phyloP scores from a whole-genome alignment of 352 stramenopile species.

The Phytophthora quininea region DNA sequence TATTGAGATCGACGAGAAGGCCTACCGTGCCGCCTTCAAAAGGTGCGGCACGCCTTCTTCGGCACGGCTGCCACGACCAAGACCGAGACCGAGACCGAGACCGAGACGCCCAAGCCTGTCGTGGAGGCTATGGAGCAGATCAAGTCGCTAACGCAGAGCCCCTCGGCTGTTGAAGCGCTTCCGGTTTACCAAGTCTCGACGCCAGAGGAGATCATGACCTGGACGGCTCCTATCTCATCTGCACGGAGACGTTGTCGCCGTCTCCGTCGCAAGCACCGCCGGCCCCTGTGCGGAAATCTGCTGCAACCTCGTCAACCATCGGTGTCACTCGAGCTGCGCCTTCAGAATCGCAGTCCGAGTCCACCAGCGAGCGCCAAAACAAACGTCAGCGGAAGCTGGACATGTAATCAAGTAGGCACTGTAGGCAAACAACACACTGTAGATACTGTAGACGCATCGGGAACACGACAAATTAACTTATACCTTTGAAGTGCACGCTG shows the following conservation, averaged over 20 bases:
- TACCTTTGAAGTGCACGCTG: slow-evolving; percentile 11
- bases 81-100: slow-evolving; percentile 20
- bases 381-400: slow-evolving; percentile 38
- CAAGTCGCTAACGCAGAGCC: slow-evolving; percentile 38
- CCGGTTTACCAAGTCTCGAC: slow-evolving; percentile 17
- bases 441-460: slow-evolving; percentile 22
- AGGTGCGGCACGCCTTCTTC: slow-evolving; percentile 42
- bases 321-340: slow-evolving; percentile 31
- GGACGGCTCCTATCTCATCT: slow-evolving; percentile 37
- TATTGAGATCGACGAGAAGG: slow-evolving; percentile 26
- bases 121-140: slow-evolving; percentile 27
- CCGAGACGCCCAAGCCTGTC: slow-evolving; percentile 11
- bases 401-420: slow-evolving; percentile 36
- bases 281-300: slow-evolving; percentile 16
- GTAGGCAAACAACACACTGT: slow-evolving; percentile 23
- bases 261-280: slow-evolving; percentile 31
- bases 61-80: slow-evolving; percentile 3
- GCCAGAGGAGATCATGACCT: neutral
- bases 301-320: slow-evolving; percentile 29
- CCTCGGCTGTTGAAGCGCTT: slow-evolving; percentile 37
- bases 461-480: slow-evolving; percentile 35
- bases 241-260: slow-evolving; percentile 39
- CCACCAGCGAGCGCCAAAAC: slow-evolving; percentile 23
- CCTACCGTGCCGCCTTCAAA: slow-evolving; percentile 43
- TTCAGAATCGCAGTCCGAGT: slow-evolving; percentile 30